Conservation (phyloP, 306 rosid genomes). For the Cicer arietinum region DNA sequence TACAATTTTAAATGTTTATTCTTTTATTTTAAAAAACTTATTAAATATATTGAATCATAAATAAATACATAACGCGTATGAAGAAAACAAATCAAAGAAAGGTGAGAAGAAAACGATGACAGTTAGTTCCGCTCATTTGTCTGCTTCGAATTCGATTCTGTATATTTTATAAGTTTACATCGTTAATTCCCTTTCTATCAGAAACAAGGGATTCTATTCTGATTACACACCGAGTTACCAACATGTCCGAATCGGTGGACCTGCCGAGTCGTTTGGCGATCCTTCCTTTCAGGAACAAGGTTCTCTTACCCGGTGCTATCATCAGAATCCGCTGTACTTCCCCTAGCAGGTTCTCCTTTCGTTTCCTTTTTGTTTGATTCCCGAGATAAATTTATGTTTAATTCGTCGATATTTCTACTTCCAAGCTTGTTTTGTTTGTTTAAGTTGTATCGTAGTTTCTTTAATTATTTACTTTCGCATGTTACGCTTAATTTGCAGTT, state of each 20-base stretch:
- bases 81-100: slow-evolving; percentile 1
- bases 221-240: slow-evolving; percentile 39
- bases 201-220: slow-evolving; percentile 26
- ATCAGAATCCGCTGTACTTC: slow-evolving; percentile 99
- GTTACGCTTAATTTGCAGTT: slow-evolving; percentile 1
- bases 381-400: not conserved
- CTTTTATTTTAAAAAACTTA: too few species aligned
- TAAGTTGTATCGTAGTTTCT: not conserved
- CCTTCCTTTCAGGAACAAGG: slow-evolving; percentile 97
- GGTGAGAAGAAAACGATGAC: slow-evolving; percentile 38
- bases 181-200: slow-evolving; percentile 11
- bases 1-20: too few species aligned
- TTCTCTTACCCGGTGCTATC: slow-evolving; percentile 94
- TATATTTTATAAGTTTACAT: slow-evolving; percentile 3
- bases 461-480: not conserved
- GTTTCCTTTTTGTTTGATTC: not conserved
- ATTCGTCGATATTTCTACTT: not conserved
- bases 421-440: not conserved
- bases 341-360: slow-evolving; percentile 69
- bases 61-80: not conserved
- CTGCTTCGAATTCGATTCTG: not conserved
- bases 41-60: too few species aligned
- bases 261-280: slow-evolving; percentile 94
- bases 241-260: slow-evolving; percentile 94
- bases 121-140: slow-evolving; percentile 33